Evolutionary conservation across 345 rosid species (phyloP), one percentile per base, ranked within the genome.

Genomic region (Eucalyptus decipiens): DNA sequence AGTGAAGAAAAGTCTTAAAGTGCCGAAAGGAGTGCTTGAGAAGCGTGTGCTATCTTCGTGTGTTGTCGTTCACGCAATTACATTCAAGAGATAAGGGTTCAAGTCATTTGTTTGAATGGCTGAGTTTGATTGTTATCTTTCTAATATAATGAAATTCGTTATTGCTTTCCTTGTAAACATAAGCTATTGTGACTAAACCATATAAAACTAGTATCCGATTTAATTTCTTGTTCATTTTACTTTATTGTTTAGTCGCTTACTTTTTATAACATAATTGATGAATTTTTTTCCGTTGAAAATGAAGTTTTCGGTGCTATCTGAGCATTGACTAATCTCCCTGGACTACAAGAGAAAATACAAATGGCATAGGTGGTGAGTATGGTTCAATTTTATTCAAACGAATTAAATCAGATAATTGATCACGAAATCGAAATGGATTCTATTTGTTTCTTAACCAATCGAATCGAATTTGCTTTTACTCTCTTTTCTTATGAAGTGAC

Each of bases 81-180:
- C 23, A 18, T 18, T 51, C 56, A 18, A 51, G 9, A 7, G 56
- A 51, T 51, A 51, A 51, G 56, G 18, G 21, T 52, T 52, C 56
- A 52, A 18, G 56, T 9, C 56, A 52, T 19, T 52, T 52, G 56
- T 52, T 51, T 18, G 56, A 52, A 52, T 52, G 56, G 9, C 56
- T 52, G 56, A 52, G 56, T 19, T 52, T 52, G 24, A 52, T 52
- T 52, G 56, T 52, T 52, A 52, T 52, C 24, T 19, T 52, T 7
- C 10, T 52, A 2, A 52, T 19, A 19, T 52, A 52, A 19, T 52
- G 0, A 19, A 52, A 51, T 18, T 7, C 4, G 2, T 51, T 51
- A 7, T 0, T 18, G 0, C 1, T 51, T 51, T 51, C 9, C 2
- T 1, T 4, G 5, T 52, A 52, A 52, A 52, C 2, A 52, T 52